A percentile compares a stretch with the other conserved stretches of the same genome.
Evolutionary conservation across 139 green algal genomes (phyloP).

Genomic region (Chlamydomonas urium): DNA sequence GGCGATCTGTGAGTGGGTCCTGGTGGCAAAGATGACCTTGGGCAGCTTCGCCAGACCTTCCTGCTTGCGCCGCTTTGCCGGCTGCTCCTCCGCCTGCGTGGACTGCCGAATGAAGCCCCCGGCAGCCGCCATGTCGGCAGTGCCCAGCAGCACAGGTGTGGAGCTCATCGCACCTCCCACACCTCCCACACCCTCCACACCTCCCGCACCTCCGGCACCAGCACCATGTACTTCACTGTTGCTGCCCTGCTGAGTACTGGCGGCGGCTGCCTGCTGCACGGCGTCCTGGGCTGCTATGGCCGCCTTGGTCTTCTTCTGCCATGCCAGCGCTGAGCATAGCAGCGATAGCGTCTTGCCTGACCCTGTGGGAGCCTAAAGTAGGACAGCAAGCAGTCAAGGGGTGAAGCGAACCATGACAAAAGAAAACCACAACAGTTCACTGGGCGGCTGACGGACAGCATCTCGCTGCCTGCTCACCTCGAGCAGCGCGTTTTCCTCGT

Average conservation of each 20-base stretch:
- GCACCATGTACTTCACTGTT: no score
- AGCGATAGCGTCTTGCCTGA: conserved; percentile 89
- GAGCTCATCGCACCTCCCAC: no score
- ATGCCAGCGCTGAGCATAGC: conserved; percentile 75
- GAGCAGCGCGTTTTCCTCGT: background rate
- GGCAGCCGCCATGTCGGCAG: no score
- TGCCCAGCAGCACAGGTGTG: no score
- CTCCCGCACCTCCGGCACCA: no score
- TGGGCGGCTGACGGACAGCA: no score
- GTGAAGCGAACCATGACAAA: no score
- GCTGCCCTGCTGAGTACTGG: background rate
- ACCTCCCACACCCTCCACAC: no score
- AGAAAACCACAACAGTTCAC: no score
- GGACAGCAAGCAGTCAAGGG: no score
- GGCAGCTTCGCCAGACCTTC: conserved; percentile 17
- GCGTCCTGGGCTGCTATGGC: background rate
- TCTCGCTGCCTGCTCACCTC: background rate
- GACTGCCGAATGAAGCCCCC: no score
- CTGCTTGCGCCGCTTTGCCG: background rate
- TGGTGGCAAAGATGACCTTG: conserved; percentile 79
- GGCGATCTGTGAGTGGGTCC: conserved; percentile 92
- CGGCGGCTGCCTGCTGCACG: background rate
- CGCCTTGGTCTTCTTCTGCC: conserved; percentile 39
- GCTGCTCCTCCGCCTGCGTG: background rate
- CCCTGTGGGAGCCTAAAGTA: conserved; percentile 43